These are phyloP conservation scores for Baorangia bicolor DNA, from an alignment of 768 basidiomycete species.

Conservation along the genomic window DNA sequence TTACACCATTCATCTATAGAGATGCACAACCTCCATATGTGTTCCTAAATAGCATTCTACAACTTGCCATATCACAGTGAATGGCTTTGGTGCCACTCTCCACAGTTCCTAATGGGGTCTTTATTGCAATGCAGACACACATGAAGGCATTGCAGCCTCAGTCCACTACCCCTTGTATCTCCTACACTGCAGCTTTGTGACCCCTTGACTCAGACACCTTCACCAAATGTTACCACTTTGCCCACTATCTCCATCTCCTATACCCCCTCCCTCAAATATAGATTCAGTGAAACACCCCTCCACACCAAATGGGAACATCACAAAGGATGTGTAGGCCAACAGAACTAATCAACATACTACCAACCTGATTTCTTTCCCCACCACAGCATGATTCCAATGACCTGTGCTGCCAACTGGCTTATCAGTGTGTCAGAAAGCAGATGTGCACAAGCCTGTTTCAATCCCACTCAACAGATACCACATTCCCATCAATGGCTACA, in stretches of 20 bases:
- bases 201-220: constrained; percentile 38
- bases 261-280: constrained; percentile 41
- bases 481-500: constrained; percentile 42
- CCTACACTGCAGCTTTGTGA: constrained; percentile 41
- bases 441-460: constrained; percentile 42
- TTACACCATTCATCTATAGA: constrained; percentile 25
- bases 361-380: constrained; percentile 12
- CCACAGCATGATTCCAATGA: constrained; percentile 23
- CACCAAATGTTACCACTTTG: constrained; percentile 30
- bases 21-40: constrained; percentile 23
- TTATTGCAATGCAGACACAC: constrained; percentile 57
- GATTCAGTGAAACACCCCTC: constrained; percentile 31
- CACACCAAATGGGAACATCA: constrained; percentile 16
- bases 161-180: constrained; percentile 50
- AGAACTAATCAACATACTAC: constrained; percentile 25
- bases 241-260: constrained; percentile 35
- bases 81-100: constrained; percentile 23
- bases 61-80: constrained; percentile 20
- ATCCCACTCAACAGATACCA: constrained; percentile 49
- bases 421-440: constrained; percentile 49
- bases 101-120: constrained; percentile 42
- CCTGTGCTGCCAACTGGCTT: constrained; percentile 29
- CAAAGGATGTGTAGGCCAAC: constrained; percentile 33
- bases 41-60: constrained; percentile 29
- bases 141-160: constrained; percentile 62